Evolutionary conservation across 2,329 filamentous ascomycete species (phyloP).

Genomic region (Fusarium nanum): DNA sequence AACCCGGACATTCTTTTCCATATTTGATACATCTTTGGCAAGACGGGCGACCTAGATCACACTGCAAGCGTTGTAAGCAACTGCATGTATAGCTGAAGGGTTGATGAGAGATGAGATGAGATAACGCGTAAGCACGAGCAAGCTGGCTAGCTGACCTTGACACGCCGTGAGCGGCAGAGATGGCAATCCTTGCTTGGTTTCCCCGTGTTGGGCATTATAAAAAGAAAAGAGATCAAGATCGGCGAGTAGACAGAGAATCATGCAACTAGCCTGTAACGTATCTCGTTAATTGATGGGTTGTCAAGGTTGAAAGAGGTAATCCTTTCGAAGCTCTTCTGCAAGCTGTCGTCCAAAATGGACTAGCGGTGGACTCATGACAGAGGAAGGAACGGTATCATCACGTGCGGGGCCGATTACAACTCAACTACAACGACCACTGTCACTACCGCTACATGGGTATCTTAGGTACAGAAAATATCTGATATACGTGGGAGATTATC

Average conservation of each 20-base stretch:
- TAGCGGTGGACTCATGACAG: constrained; percentile 28
- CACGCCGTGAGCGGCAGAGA: constrained; percentile 54
- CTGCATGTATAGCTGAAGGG: background rate
- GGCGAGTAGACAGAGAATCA: background rate
- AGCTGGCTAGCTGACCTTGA: constrained; percentile 52
- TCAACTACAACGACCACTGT: background rate
- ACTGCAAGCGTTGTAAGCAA: constrained; percentile 46
- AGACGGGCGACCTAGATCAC: constrained; percentile 54
- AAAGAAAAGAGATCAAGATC: constrained; percentile 1
- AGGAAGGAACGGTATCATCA: constrained; percentile 12
- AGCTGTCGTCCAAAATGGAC: constrained; percentile 25
- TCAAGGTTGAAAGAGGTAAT: constrained; percentile 42
- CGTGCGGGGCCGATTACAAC: constrained; percentile 16
- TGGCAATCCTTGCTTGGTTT: constrained; percentile 57
- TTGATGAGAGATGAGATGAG: constrained; percentile 8
- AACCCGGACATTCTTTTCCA: constrained; percentile 54
- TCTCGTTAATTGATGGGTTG: constrained; percentile 25
- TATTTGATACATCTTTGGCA: constrained; percentile 57
- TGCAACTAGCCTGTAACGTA: background rate
- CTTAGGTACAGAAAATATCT: background rate
- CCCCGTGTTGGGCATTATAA: constrained; percentile 55
- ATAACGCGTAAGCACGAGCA: constrained; percentile 13
- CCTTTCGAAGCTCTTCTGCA: constrained; percentile 42
- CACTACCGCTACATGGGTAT: background rate
- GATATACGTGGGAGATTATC: background rate